These are phyloP conservation scores for Cryptosporidium meleagridis DNA, from an alignment of 169 alveolate species.

Conservation along the genomic window DNA sequence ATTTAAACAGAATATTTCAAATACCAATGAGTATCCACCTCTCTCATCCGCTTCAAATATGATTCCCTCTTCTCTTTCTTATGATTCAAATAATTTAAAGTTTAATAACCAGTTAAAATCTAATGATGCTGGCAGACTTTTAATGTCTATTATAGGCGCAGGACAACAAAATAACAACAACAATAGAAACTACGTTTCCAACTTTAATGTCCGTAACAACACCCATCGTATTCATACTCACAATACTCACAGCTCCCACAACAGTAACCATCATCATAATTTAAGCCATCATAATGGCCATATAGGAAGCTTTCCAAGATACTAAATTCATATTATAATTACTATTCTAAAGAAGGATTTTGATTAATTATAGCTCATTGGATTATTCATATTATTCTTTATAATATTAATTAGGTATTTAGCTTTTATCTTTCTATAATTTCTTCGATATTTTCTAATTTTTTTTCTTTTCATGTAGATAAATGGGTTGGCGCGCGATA, in stretches of 20 bases:
- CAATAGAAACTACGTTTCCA: background rate
- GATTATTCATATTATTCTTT: too few relatives aligned
- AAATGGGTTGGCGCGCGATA: background rate
- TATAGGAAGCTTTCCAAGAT: constrained; percentile 7
- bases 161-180: constrained; percentile 43
- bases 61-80: background rate
- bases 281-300: constrained; percentile 15
- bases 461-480: too few relatives aligned
- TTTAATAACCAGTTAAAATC: constrained; percentile 31
- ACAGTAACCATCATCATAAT: constrained; percentile 6
- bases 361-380: too few relatives aligned
- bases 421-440: too few relatives aligned
- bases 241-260: background rate
- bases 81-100: background rate
- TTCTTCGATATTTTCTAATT: too few relatives aligned
- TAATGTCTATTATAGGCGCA: constrained; percentile 72
- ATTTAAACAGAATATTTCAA: background rate
- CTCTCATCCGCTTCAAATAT: constrained; percentile 63
- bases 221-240: background rate
- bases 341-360: background rate
- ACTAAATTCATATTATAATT: background rate
- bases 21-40: constrained; percentile 63
- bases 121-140: constrained; percentile 68
- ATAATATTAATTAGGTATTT: background rate
- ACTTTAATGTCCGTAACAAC: background rate